These are phyloP conservation scores for Cyclospora cayetanensis DNA, from an alignment of 169 alveolate genomes.

Conservation along the genomic window DNA sequence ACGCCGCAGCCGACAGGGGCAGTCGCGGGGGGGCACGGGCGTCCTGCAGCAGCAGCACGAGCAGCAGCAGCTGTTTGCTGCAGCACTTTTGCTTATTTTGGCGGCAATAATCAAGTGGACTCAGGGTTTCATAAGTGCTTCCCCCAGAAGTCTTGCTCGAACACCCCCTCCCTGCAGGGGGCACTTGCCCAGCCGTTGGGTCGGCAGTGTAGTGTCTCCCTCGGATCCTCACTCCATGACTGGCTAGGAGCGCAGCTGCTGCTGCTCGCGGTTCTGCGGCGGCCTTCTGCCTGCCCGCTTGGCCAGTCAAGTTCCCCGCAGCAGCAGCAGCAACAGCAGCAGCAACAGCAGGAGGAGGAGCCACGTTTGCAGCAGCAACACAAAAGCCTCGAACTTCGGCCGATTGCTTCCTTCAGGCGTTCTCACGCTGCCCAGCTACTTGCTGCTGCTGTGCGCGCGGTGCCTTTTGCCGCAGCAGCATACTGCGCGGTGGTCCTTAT, in stretches of 20 bases:
- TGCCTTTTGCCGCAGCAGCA: neutral
- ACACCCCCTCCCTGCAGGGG: neutral
- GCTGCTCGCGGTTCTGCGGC: slow-evolving; percentile 57
- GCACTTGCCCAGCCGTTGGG: neutral
- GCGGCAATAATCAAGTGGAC: neutral
- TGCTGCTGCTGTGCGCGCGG: neutral
- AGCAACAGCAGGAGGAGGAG: slow-evolving; percentile 8
- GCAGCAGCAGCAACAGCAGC: slow-evolving; percentile 58
- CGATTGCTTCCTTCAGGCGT: neutral
- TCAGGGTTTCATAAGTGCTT: neutral
- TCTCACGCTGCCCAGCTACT: neutral
- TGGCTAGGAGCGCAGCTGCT: slow-evolving; percentile 34
- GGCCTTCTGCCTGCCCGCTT: slow-evolving; percentile 35
- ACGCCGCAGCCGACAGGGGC: slow-evolving; percentile 68
- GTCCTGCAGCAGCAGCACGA: slow-evolving; percentile 21
- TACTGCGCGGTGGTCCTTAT: neutral
- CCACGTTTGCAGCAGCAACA: too few species aligned
- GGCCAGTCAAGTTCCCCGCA: slow-evolving; percentile 41
- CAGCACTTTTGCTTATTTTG: neutral
- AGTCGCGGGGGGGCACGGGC: neutral
- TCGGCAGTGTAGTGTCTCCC: neutral
- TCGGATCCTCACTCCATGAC: slow-evolving; percentile 2
- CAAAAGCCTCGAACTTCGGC: slow-evolving; percentile 6
- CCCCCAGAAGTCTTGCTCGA: neutral
- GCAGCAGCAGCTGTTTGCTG: slow-evolving; percentile 41